Conservation (phyloP, 768 basidiomycete species). For the Suillus sp. region DNA sequence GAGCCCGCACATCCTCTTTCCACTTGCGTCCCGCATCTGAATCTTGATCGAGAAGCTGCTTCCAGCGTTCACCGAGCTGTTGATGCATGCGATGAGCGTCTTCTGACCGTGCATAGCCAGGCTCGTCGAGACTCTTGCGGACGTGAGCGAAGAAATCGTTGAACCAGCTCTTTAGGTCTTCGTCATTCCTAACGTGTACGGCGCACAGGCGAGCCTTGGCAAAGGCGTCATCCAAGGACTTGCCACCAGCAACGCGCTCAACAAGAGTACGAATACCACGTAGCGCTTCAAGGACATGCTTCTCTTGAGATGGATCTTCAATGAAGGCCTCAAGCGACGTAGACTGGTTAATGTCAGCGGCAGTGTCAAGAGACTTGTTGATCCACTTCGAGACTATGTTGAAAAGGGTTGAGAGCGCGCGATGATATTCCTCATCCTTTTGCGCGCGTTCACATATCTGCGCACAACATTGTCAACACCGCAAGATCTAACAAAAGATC, state of each 20-base stretch:
- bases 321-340: constrained; percentile 58
- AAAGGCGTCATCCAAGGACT: constrained; percentile 52
- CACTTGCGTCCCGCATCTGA: constrained; percentile 48
- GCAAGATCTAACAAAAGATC: too few species aligned
- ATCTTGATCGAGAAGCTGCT: constrained; percentile 46
- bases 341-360: constrained; percentile 43
- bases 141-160: constrained; percentile 53
- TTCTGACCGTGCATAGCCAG: constrained; percentile 55
- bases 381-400: constrained; percentile 59
- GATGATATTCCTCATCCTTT: constrained; percentile 58
- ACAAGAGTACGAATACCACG: constrained; percentile 40
- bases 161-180: constrained; percentile 54
- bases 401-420: constrained; percentile 60
- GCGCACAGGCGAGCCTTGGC: constrained; percentile 44
- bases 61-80: constrained; percentile 54
- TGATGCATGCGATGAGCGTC: constrained; percentile 43
- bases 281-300: constrained; percentile 60
- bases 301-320: constrained; percentile 61
- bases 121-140: constrained; percentile 47
- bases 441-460: constrained; percentile 70
- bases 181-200: constrained; percentile 53
- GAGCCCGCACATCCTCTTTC: constrained; percentile 47
- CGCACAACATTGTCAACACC: background rate
- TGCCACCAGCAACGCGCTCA: constrained; percentile 54
- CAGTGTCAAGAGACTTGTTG: constrained; percentile 50